Evolutionary conservation across 805 yeast genomes (phyloP).

Genomic region (Teunomyces barrocoloradensis): DNA sequence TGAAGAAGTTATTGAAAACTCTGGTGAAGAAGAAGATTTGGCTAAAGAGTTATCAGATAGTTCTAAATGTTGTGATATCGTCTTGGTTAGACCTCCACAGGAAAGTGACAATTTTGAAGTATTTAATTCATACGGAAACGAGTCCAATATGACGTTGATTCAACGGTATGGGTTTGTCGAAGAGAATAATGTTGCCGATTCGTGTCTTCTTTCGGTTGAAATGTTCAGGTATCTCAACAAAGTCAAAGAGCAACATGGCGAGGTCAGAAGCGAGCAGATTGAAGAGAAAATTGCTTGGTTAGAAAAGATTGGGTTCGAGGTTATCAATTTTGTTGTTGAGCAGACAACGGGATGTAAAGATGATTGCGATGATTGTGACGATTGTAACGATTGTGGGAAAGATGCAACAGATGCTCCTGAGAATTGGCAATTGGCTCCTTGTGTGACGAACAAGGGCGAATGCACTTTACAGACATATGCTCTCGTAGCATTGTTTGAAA

Average conservation of each 20-base stretch:
- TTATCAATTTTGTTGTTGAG: constrained; percentile 26
- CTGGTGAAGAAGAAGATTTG: constrained; percentile 26
- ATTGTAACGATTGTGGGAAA: constrained; percentile 16
- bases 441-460: constrained; percentile 39
- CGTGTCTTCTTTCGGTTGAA: constrained; percentile 57
- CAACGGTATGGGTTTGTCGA: constrained; percentile 80
- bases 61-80: constrained; percentile 68
- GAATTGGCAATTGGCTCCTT: constrained; percentile 46
- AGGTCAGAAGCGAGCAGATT: constrained; percentile 28
- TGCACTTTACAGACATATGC: constrained; percentile 47
- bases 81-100: constrained; percentile 42
- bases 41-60: constrained; percentile 34
- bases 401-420: constrained; percentile 25
- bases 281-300: constrained; percentile 48
- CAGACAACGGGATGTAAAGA: constrained; percentile 2
- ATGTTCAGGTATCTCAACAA: constrained; percentile 32
- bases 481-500: constrained; percentile 21
- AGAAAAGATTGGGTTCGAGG: constrained; percentile 43
- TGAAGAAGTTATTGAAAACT: constrained; percentile 15
- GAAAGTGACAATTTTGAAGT: constrained; percentile 52
- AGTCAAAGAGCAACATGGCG: constrained; percentile 17
- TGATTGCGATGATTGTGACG: constrained; percentile 13
- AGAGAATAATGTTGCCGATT: constrained; percentile 44
- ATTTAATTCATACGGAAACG: constrained; percentile 79
- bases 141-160: constrained; percentile 60